Evolutionary conservation across 176 grass and related monocot genomes (phyloP), one percentile per base, ranked within the genome.

Genomic region (Bolboschoenus planiculmis): DNA sequence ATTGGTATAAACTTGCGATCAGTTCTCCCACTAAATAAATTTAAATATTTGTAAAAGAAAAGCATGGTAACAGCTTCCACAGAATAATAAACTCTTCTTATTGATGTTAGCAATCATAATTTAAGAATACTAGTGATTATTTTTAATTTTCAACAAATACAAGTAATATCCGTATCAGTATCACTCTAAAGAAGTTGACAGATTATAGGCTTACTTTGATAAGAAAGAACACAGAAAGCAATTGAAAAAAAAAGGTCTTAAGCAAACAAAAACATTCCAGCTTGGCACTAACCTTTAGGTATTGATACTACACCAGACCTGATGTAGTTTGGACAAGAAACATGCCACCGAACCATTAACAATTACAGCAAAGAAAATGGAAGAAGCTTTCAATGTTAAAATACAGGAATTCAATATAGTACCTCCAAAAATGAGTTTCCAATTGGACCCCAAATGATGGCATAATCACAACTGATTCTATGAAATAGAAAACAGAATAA

Each of bases 391-490:
- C 18, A 5, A 71, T 71, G 30, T 39, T 80, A 2, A 23, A 48
- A 65, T 63, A 27, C 33, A 44, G 78, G 10, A 59, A 33, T 48
- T 76, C 5, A 56, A 3, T 82, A 63, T 88, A 13, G 66, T 71
- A 88, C 94, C 88, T 94, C 92, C 90, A 91, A 65, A 78, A 94
- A 82, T 90, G 92, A 82, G 87, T 80, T 71, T 94, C 90, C 70
- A 94, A 61, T 48, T 97, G 92, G 63, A 97, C 33, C 3, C 95
- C 95, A 86, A 97, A 93, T 85, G 66, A 65, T 51, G 88, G 90
- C 81, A 94, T 92, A 85, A 94, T 90, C 44, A 97, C 39, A 76
- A 94, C 81, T 33, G 90, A 91, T 56, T 94, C 92, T 94, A 83
- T 61, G 85, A 23, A 80, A 80, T 78, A 85, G 35, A 3, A 77